phyloP scores from a whole-genome alignment of 768 basidiomycete genomes.

The Suillus decipiens region DNA sequence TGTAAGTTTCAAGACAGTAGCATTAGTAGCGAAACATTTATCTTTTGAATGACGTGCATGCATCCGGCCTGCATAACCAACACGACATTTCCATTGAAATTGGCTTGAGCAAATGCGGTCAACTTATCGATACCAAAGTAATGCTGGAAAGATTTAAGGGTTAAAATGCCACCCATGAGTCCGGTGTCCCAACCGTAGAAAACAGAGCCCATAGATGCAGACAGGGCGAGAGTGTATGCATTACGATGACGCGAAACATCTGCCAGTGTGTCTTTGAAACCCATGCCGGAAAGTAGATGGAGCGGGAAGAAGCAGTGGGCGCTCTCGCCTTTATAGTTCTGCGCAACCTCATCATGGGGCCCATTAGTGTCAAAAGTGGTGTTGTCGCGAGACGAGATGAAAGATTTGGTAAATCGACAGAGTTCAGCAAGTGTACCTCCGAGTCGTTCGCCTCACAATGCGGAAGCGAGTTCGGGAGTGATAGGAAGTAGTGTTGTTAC shows the following conservation, averaged over 20 bases:
- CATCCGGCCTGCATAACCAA: slow-evolving; percentile 46
- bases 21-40: neutral
- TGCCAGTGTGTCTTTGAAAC: slow-evolving; percentile 22
- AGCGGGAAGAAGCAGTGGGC: neutral
- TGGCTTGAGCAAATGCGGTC: slow-evolving; percentile 34
- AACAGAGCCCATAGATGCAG: slow-evolving; percentile 44
- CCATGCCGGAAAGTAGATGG: slow-evolving; percentile 16
- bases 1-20: slow-evolving; percentile 14
- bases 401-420: too few relatives aligned
- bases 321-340: neutral
- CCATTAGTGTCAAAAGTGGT: neutral
- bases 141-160: slow-evolving; percentile 41
- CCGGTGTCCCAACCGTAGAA: slow-evolving; percentile 49
- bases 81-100: slow-evolving; percentile 47
- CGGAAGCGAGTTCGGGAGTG: too few relatives aligned
- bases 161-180: slow-evolving; percentile 46
- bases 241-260: slow-evolving; percentile 34
- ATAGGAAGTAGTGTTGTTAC: too few relatives aligned
- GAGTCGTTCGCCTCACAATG: too few relatives aligned
- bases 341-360: neutral
- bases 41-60: slow-evolving; percentile 33
- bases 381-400: too few relatives aligned
- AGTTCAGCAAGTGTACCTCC: too few relatives aligned
- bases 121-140: slow-evolving; percentile 45
- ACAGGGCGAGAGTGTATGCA: slow-evolving; percentile 42